Percentiles rank a stretch among this genome's conserved stretches.
These are phyloP conservation scores for Daldinia loculata DNA, from an alignment of 495 filamentous ascomycete species.

Conservation along the genomic window DNA sequence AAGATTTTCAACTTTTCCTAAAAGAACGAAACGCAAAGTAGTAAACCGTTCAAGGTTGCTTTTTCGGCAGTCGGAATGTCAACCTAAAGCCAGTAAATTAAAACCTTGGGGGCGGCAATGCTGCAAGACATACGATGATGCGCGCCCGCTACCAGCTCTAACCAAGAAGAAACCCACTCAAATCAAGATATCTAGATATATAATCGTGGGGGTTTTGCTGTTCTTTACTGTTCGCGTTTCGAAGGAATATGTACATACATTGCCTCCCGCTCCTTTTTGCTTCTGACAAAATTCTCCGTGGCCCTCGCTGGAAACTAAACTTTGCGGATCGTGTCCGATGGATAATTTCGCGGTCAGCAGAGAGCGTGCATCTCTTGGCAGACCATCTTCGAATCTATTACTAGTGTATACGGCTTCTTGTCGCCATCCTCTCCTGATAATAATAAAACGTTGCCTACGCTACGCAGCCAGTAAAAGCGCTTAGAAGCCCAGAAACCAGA, in stretches of 20 bases:
- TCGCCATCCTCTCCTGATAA: conserved; percentile 23
- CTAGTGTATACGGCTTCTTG: conserved; percentile 8
- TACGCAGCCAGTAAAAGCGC: conserved; percentile 31
- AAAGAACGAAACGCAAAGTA: conserved; percentile 31
- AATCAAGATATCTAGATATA: conserved; percentile 37
- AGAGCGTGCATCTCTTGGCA: conserved; percentile 9
- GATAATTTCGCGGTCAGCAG: conserved; percentile 7
- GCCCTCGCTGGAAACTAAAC: background rate
- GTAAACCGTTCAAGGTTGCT: conserved; percentile 33
- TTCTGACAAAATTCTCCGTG: conserved; percentile 8
- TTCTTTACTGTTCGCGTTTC: conserved; percentile 1
- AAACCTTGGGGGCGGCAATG: conserved; percentile 41
- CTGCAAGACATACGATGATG: conserved; percentile 46
- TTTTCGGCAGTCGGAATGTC: conserved; percentile 44
- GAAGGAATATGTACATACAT: conserved; percentile 23
- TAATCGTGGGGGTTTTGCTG: conserved; percentile 25
- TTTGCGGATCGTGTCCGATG: conserved; percentile 7
- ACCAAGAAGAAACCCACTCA: conserved; percentile 34
- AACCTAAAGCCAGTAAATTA: conserved; percentile 42
- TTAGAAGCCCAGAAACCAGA: conserved; percentile 20
- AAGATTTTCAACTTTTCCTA: conserved; percentile 38
- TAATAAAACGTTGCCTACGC: conserved; percentile 31
- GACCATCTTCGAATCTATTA: conserved; percentile 1
- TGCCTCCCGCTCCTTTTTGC: conserved; percentile 8
- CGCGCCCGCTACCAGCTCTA: conserved; percentile 42